Base-by-base conservation (phyloP, 2,329 filamentous ascomycete genomes). In the Botrytis fragariae region DNA sequence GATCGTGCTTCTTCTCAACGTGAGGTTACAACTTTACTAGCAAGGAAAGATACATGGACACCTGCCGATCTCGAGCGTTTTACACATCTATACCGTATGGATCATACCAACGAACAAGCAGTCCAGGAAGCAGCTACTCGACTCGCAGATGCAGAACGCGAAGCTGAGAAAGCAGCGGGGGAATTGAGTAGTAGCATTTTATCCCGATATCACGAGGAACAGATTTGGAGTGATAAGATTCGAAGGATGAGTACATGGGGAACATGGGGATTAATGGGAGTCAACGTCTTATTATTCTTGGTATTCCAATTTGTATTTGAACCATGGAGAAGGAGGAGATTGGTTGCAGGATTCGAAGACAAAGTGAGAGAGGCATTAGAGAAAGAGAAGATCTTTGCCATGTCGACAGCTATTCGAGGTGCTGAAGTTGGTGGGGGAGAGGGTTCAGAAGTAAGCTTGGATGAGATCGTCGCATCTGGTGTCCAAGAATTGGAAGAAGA, bases 201-300 rank as follows among this genome's bases (percentile, higher is more conserved):
- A 69, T 92, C 92, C 75, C 90, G 97, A 74, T 99, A 99, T 83
- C 96, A 99, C 82, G 96, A 99, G 84, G 96, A 99, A 85, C 96
- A 99, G 84, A 97, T 99, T 73, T 99, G 96, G 96, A 97, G 93
- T 80, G 96, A 99, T 82, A 95, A 97, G 78, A 99, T 99, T 81
- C 88, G 96, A 51, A 88, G 96, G 77, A 97, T 97, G 86, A 96
- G 93, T 81, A 99, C 96, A 0, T 99, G 96, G 96, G 95, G 97
- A 51, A 99, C 96, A 0, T 98, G 97, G 90, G 96, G 95, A 0
- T 85, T 99, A 75, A 99, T 99, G 96, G 95, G 95, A 37, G 89
- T 98, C 80, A 99, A 99, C 81, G 93, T 98, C 45, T 82, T 98
- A 75, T 84, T 99, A 64, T 93, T 99, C 80, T 83, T 99, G 71